Evolutionary conservation across 164 flowering plant genomes (phyloP), one percentile per base, ranked within the genome.

Genomic region (Malania oleifera): DNA sequence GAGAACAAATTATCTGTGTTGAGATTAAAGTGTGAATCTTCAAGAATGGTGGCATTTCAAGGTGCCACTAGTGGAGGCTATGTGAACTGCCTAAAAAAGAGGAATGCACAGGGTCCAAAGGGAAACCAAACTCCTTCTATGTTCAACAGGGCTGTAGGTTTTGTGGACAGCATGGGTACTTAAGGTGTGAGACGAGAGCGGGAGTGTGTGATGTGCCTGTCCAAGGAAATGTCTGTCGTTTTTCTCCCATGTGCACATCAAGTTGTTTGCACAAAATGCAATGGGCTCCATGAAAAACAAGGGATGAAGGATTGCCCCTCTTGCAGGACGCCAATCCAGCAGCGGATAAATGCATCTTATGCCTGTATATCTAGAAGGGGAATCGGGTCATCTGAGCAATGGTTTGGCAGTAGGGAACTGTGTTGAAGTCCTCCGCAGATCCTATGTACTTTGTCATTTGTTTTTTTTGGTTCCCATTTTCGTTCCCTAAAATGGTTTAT

Each of bases 221-320:
- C 95, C 0, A 96, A 95, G 66, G 97, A 95, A 74, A 91, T 82
- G 93, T 87, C 91, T 0, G 89, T 95, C 40, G 91, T 95, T 53
- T 95, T 95, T 63, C 84, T 95, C 27, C 99, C 99, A 0, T 95
- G 99, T 65, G 96, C 97, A 13, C 99, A 95, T 77, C 99, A 87
- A 52, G 96, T 95, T 56, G 93, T 95, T 17, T 95, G 99, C 76
- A 66, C 71, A 24, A 76, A 69, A 29, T 95, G 99, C 93, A 95
- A 91, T 61, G 96, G 91, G 68, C 90, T 91, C 48, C 99, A 95
- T 71, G 87, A 85, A 71, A 89, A 84, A 65, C 85, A 91, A 63
- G 96, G 91, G 8, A 95, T 95, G 97, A 82, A 82, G 79, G 99
- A 91, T 5, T 91, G 98, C 65, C 99, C 99, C 41, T 95, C 99